Base-by-base conservation (phyloP, 2,329 filamentous ascomycete genomes). In the Botrytis fabae region DNA sequence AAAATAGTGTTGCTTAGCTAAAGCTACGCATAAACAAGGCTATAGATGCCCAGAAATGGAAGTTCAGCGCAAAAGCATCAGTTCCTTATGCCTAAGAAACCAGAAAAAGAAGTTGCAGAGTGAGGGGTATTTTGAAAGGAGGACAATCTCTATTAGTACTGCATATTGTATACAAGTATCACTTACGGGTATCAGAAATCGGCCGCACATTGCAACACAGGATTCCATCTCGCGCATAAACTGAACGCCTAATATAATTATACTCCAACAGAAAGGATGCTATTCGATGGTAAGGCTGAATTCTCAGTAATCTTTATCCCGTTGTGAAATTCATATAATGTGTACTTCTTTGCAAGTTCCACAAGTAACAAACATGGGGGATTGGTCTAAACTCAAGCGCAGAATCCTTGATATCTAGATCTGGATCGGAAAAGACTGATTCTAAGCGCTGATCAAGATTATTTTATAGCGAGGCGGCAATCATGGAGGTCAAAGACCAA, bases 61-160 rank as follows among this genome's bases (percentile, higher is more conserved):
- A 22, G 5, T 60, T 35, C 2, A 22, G 10, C 2, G 32, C 57
- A 12, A 10, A 59, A 9, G 28, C 2, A 35, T 35, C 57, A 35
- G 7, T 22, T 1, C 2, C 4, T 22, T 12, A 60, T 14, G 25
- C 35, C 5, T 25, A 25, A 1, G 0, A 40, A 40, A 40, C 2
- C 59, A 25, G 35, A 61, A 18, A 61, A 40, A 0, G 12, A n/a
- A 25, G 10, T 16, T 38, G 35, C 10, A n/a, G 10, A 38, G 1
- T 61, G 32, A 40, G 59, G 59, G 2, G 20, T 40, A n/a, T 38
- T 61, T 62, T 42, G 6, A n/a, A 40, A 40, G 6, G 22, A 61
- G 22, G 35, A 61, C 4, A 22, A n/a, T 7, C 35, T 61, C 20
- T 38, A n/a, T n/a, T 40, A 16, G 59, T 61, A 38, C 59, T n/a